Percentiles rank a stretch among this genome's conserved stretches.
phyloP scores from a whole-genome alignment of 176 grass and related monocot species.

The Zizania latifolia region DNA sequence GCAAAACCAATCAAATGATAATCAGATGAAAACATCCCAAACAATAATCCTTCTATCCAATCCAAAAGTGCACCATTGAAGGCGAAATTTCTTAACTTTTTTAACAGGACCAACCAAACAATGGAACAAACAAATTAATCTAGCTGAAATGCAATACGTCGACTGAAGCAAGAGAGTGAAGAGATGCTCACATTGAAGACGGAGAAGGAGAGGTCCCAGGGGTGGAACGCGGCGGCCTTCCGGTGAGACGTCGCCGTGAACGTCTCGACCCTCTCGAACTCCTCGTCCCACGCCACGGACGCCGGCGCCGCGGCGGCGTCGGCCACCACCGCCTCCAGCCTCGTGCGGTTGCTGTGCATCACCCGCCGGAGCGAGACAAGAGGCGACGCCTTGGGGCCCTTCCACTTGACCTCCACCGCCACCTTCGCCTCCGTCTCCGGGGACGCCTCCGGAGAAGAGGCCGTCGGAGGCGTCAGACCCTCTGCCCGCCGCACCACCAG shows the following conservation, averaged over 20 bases:
- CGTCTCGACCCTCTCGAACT: constrained; percentile 61
- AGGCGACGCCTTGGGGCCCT: constrained; percentile 57
- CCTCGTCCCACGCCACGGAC: constrained; percentile 69
- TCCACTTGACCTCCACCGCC: constrained; percentile 63
- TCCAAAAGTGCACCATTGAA: neutral
- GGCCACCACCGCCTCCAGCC: constrained; percentile 44
- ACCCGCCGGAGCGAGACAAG: constrained; percentile 56
- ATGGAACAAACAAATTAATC: neutral
- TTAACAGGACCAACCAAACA: neutral
- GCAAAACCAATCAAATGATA: neutral
- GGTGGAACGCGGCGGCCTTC: constrained; percentile 54
- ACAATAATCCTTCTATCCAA: neutral
- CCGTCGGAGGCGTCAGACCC: constrained; percentile 3
- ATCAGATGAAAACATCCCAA: constrained; percentile 8
- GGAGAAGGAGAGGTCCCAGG: constrained; percentile 75
- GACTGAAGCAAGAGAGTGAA: neutral
- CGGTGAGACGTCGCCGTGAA: constrained; percentile 52
- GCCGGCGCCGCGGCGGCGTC: neutral
- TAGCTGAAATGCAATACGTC: neutral
- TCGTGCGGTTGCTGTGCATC: constrained; percentile 71
- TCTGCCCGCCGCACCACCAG: constrained; percentile 64
- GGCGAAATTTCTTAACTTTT: neutral
- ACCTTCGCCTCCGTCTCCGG: constrained; percentile 27
- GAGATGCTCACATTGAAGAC: constrained; percentile 70
- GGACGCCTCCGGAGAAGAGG: neutral